phyloP scores from a whole-genome alignment of 2,329 filamentous ascomycete species.

The Dothideomycetidae sp. region DNA sequence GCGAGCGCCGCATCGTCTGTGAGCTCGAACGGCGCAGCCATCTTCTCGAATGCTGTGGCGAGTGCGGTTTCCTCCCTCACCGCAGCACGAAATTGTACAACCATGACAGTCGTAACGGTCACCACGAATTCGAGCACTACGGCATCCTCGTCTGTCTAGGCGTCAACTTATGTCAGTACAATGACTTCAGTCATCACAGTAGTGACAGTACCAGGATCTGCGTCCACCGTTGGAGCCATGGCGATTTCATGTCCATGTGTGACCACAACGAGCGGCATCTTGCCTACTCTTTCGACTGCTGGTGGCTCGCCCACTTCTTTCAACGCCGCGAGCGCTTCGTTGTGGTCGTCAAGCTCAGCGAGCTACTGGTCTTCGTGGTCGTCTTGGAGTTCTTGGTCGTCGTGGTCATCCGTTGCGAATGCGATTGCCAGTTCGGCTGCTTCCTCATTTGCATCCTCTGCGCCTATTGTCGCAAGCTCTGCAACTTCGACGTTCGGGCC shows the following conservation, averaged over 20 bases:
- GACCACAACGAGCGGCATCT: not conserved
- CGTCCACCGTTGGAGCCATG: constrained; percentile 2
- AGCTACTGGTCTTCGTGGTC: not conserved
- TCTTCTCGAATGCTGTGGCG: constrained; percentile 4
- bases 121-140: not conserved
- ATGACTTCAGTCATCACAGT: constrained; percentile 4
- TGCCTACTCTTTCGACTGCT: not conserved
- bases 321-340: not conserved
- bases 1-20: no score
- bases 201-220: not conserved
- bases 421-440: constrained; percentile 5
- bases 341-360: not conserved
- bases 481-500: constrained; percentile 6
- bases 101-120: no score
- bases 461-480: constrained; percentile 4
- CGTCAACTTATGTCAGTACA: constrained; percentile 4
- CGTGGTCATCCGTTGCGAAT: constrained; percentile 2
- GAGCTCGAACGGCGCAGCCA: not conserved
- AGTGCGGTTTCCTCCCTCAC: constrained; percentile 3
- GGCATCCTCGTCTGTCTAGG: no score
- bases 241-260: constrained; percentile 2
- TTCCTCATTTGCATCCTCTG: constrained; percentile 5
- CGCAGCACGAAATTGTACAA: no score
- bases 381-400: not conserved
- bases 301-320: no score